Conservation (phyloP, 805 yeast species). For the Candida maesae region DNA sequence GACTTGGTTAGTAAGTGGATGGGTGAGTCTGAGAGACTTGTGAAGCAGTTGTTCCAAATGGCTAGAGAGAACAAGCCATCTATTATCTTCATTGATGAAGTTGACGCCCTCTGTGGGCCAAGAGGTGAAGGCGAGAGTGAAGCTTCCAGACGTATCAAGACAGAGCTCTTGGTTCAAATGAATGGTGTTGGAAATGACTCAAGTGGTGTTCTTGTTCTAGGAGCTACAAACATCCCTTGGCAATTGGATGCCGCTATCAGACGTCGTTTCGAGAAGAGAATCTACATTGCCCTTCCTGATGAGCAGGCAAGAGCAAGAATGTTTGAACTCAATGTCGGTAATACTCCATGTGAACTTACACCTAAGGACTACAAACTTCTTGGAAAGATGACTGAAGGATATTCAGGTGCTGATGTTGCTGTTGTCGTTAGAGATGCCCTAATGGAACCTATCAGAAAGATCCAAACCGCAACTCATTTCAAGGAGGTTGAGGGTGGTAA, state of each 20-base stretch:
- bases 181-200: conserved; percentile 98
- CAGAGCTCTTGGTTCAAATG: conserved; percentile 96
- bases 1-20: conserved; percentile 98
- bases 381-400: conserved; percentile 94
- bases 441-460: conserved; percentile 96
- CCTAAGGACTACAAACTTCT: conserved; percentile 70
- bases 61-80: conserved; percentile 96
- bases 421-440: conserved; percentile 96
- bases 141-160: conserved; percentile 92
- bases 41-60: conserved; percentile 90
- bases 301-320: conserved; percentile 85
- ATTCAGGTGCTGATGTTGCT: conserved; percentile 95
- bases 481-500: conserved; percentile 50
- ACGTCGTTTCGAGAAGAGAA: conserved; percentile 93
- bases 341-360: conserved; percentile 76
- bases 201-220: conserved; percentile 86
- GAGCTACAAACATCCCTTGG: conserved; percentile 99
- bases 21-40: conserved; percentile 97
- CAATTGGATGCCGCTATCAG: conserved; percentile 96
- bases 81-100: conserved; percentile 95
- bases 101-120: conserved; percentile 96
- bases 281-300: conserved; percentile 93
- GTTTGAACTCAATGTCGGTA: conserved; percentile 92
- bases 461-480: conserved; percentile 95
- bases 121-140: conserved; percentile 98